These are phyloP conservation scores for Pseudogymnoascus verrucosus DNA, from an alignment of 2,329 filamentous ascomycete genomes.

Conservation along the genomic window DNA sequence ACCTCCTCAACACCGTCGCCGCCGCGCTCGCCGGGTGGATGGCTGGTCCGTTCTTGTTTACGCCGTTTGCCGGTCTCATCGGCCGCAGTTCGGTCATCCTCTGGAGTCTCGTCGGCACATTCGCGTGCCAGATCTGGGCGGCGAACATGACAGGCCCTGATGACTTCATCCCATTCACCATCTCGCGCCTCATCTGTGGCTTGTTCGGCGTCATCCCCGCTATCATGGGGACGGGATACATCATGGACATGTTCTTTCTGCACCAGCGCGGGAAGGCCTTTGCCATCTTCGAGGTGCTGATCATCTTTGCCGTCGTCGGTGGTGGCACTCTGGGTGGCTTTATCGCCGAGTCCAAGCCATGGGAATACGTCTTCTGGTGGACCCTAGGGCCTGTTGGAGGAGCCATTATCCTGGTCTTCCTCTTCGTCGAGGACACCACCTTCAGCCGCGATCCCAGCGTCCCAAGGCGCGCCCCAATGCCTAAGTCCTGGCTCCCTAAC, in stretches of 20 bases:
- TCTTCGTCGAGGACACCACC: conserved; percentile 9
- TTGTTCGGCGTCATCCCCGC: conserved; percentile 32
- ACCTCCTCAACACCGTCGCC: conserved; percentile 8
- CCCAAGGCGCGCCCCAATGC: not conserved
- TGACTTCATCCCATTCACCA: conserved; percentile 30
- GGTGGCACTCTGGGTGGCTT: conserved; percentile 33
- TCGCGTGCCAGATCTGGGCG: conserved; percentile 21
- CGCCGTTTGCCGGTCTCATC: conserved; percentile 16
- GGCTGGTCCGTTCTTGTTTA: conserved; percentile 19
- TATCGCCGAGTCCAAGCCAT: conserved; percentile 28
- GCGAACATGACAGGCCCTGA: conserved; percentile 21
- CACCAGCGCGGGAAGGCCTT: conserved; percentile 34
- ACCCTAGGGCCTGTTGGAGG: conserved; percentile 14
- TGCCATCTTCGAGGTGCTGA: conserved; percentile 26
- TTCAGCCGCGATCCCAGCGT: not conserved
- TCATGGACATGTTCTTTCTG: conserved; percentile 35
- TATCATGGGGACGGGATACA: conserved; percentile 31
- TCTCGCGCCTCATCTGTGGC: conserved; percentile 30
- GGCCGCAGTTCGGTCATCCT: conserved; percentile 19
- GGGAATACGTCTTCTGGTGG: conserved; percentile 35
- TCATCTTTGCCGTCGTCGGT: conserved; percentile 28
- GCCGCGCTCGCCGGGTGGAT: conserved; percentile 17
- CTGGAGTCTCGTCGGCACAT: conserved; percentile 18
- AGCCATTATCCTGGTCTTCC: not conserved
- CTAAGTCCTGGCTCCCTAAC: conserved; percentile 2